Percentiles rank a stretch among this genome's conserved stretches.
Evolutionary conservation across 495 filamentous ascomycete species (phyloP).

Genomic region (Hyaloscypha hepaticicola): DNA sequence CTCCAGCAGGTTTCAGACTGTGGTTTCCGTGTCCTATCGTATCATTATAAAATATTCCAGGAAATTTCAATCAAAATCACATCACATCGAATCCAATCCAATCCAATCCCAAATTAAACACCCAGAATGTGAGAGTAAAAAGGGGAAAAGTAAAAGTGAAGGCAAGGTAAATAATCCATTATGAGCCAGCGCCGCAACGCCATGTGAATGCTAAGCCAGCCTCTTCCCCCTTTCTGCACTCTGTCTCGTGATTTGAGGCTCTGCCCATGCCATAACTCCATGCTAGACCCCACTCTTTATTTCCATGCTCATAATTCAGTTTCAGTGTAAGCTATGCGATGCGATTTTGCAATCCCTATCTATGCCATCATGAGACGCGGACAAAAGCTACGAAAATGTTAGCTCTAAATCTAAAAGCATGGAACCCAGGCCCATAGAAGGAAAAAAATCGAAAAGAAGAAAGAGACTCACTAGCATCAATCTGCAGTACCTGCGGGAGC

Average conservation of each 20-base stretch:
- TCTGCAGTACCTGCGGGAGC: conserved; percentile 83
- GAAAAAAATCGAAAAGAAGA: background rate
- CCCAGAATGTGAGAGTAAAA: no score
- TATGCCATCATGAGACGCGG: conserved; percentile 21
- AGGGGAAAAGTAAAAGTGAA: no score
- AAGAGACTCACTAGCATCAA: conserved; percentile 87
- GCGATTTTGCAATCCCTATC: conserved; percentile 6
- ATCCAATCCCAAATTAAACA: no score
- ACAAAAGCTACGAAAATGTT: conserved; percentile 25
- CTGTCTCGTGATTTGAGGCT: background rate
- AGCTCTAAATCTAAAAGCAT: background rate
- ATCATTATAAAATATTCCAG: no score
- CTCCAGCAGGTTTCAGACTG: no score
- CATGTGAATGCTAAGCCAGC: background rate
- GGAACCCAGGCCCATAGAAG: background rate
- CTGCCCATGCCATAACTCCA: conserved; percentile 1
- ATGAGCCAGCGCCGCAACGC: no score
- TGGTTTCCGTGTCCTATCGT: no score
- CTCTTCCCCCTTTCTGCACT: background rate
- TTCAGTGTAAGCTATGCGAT: conserved; percentile 1
- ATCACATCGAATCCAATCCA: no score
- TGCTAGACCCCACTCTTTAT: background rate
- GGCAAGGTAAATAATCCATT: no score
- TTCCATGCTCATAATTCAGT: no score
- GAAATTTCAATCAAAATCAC: no score